These are phyloP conservation scores for Auriscalpium orientale DNA, from an alignment of 768 basidiomycete genomes.

Conservation along the genomic window DNA sequence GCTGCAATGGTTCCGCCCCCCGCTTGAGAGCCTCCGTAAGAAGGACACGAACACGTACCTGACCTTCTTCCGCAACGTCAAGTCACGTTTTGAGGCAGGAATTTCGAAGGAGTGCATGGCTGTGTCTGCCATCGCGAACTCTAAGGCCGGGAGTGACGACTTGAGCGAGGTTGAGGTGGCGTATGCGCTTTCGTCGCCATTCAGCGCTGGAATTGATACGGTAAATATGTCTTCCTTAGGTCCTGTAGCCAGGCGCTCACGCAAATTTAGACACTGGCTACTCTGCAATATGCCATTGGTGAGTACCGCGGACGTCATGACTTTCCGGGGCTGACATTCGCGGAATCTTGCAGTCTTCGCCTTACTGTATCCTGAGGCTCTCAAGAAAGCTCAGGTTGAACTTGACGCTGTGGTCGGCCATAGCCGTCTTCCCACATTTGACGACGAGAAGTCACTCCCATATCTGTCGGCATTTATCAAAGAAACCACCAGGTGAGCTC, in stretches of 20 bases:
- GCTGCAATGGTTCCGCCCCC: constrained; percentile 10
- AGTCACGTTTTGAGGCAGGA: background rate
- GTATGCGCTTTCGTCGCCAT: constrained; percentile 6
- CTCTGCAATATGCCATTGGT: constrained; percentile 1
- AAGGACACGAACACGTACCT: background rate
- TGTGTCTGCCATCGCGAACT: background rate
- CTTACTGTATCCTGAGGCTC: constrained; percentile 8
- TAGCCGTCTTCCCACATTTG: constrained; percentile 10
- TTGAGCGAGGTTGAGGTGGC: constrained; percentile 2
- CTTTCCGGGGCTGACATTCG: background rate
- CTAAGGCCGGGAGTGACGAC: background rate
- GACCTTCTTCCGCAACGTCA: constrained; percentile 1
- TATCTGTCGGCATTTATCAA: constrained; percentile 12
- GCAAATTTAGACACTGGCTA: constrained; percentile 1
- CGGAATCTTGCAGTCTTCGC: background rate
- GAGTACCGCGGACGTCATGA: background rate
- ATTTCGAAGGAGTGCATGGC: constrained; percentile 6
- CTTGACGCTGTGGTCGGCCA: constrained; percentile 10
- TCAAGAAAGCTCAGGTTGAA: constrained; percentile 12
- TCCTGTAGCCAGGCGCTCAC: background rate
- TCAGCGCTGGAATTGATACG: constrained; percentile 9
- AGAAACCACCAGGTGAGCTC: constrained; percentile 6
- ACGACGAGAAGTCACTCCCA: constrained; percentile 10
- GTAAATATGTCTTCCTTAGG: background rate
- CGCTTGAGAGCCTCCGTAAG: background rate